Base-by-base conservation (phyloP, 306 rosid species). In the Luffa acutangula region DNA sequence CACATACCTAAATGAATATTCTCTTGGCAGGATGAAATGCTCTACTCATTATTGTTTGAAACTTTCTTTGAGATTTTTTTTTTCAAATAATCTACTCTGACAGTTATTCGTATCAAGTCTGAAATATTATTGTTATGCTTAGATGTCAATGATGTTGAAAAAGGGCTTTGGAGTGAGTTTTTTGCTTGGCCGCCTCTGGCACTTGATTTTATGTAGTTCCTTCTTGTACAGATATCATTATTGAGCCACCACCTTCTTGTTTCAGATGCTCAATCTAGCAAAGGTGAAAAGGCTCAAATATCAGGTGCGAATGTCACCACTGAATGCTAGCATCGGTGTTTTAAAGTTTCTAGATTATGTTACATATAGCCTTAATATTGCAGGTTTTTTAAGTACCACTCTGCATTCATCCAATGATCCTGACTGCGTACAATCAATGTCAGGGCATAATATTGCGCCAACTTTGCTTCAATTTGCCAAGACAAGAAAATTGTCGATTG, bases 381-480 rank as follows among this genome's bases (percentile, higher is more conserved):
- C 89, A 91, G 97, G 91, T 82, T 36, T 71, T 86, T 85, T 91
- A 79, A 84, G 85, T 81, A 82, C 87, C 71, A 58, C 56, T 39
- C 83, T 80, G 46, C 87, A 57, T 80, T 79, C 88, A 52, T 86
- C 81, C 84, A 80, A 85, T 81, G 87, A 80, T 51, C 89, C 82
- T 7, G 90, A 86, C 73, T 80, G 80, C 81, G 79, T 82, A 59
- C 92, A 90, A 67, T 72, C 87, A 79, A 39, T 82, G 60, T 78
- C 91, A 53, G 90, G 87, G 81, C 81, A 77, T 83, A 86, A 81
- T 79, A 54, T 78, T 78, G 89, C 93, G n/a, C 75, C 94, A 66
- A 82, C 91, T 5, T 76, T 86, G 84, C 88, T 91, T 51, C 92
- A 83, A 76, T 93, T 91, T 39, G 87, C 86, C 42, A 91, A 87